Evolutionary conservation across 768 basidiomycete species (phyloP).

Genomic region (Termitomyces sp.): DNA sequence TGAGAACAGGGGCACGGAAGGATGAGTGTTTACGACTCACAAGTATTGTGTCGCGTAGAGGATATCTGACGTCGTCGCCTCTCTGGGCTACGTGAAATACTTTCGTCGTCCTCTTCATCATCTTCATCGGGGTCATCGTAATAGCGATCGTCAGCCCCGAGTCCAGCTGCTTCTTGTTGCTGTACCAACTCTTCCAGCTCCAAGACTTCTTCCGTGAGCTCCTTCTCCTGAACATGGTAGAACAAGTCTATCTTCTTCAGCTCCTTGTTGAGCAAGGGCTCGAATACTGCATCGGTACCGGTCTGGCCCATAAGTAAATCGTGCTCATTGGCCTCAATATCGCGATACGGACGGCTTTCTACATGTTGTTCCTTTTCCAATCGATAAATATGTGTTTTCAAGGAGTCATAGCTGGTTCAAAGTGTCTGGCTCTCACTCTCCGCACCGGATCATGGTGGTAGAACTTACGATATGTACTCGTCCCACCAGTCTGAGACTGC

Average conservation of each 20-base stretch:
- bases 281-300: conserved; percentile 55
- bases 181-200: conserved; percentile 52
- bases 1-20: neutral
- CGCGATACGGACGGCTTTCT: conserved; percentile 31
- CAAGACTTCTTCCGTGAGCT: conserved; percentile 55
- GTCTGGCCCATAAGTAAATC: conserved; percentile 46
- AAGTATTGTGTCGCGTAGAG: conserved; percentile 12
- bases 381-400: conserved; percentile 84
- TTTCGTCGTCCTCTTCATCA: conserved; percentile 43
- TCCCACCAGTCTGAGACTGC: conserved; percentile 92
- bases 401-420: conserved; percentile 62
- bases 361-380: conserved; percentile 72
- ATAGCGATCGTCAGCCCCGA: conserved; percentile 45
- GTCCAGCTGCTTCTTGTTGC: conserved; percentile 55
- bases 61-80: conserved; percentile 31
- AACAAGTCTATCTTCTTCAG: conserved; percentile 75
- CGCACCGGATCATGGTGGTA: neutral
- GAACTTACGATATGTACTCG: conserved; percentile 77
- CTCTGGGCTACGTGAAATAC: conserved; percentile 31
- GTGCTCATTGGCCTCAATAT: conserved; percentile 62
- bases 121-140: conserved; percentile 57
- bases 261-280: conserved; percentile 75
- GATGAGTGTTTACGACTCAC: neutral
- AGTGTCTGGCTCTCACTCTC: neutral
- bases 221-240: conserved; percentile 72